Evolutionary conservation across 2,329 filamentous ascomycete species (phyloP).

Genomic region (Plenodomus biglobosus): DNA sequence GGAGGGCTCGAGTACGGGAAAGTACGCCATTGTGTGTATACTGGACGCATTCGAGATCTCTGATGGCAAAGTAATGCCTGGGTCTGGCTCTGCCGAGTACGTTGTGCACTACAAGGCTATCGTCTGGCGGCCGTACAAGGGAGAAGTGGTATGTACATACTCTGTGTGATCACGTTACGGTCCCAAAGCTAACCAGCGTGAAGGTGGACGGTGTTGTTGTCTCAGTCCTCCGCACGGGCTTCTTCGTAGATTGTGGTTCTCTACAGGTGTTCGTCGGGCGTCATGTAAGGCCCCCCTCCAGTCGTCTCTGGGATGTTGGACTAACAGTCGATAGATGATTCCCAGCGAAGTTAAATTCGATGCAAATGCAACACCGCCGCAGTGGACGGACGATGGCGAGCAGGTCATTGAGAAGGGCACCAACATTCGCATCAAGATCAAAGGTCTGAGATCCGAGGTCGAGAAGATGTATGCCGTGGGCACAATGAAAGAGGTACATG

Average conservation of each 20-base stretch:
- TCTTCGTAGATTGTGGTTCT: constrained; percentile 83
- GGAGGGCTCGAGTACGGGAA: constrained; percentile 91
- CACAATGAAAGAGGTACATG: constrained; percentile 77
- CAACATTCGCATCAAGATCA: constrained; percentile 90
- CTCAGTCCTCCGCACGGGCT: constrained; percentile 87
- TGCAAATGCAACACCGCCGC: constrained; percentile 91
- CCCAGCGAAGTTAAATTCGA: constrained; percentile 92
- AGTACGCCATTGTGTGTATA: constrained; percentile 97
- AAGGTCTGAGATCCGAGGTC: constrained; percentile 90
- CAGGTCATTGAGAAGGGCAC: constrained; percentile 92
- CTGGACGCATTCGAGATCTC: constrained; percentile 96
- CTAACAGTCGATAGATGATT: constrained; percentile 66
- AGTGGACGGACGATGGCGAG: constrained; percentile 93
- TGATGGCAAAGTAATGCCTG: constrained; percentile 87
- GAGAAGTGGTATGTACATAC: constrained; percentile 77
- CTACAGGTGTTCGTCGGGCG: constrained; percentile 78
- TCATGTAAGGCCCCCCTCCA: constrained; percentile 62
- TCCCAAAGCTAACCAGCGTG: constrained; percentile 24
- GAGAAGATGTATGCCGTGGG: constrained; percentile 96
- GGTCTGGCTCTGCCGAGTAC: constrained; percentile 90
- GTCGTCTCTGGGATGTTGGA: constrained; percentile 13
- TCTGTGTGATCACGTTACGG: background rate
- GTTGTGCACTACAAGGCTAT: constrained; percentile 94
- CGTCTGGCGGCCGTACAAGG: constrained; percentile 96
- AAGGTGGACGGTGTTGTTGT: constrained; percentile 93